These are phyloP conservation scores for Volvariella volvacea DNA, from an alignment of 1,284 basidiomycete genomes.

Conservation along the genomic window DNA sequence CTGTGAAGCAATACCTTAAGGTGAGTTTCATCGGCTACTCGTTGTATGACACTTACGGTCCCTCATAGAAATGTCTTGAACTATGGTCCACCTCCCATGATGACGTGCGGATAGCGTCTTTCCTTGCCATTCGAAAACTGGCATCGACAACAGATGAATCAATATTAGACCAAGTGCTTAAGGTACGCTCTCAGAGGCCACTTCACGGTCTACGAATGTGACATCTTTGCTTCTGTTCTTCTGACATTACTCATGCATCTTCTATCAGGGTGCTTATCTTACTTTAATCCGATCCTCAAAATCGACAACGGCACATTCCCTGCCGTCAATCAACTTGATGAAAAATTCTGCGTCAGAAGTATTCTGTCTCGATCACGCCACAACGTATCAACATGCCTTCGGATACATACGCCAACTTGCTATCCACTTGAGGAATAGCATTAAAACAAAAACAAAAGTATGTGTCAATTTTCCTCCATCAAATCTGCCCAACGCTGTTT, in stretches of 20 bases:
- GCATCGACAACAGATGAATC: slow-evolving; percentile 78
- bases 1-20: slow-evolving; percentile 82
- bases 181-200: slow-evolving; percentile 41
- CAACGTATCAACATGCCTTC: slow-evolving; percentile 93
- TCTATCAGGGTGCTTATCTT: slow-evolving; percentile 72
- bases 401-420: slow-evolving; percentile 96
- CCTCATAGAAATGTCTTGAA: slow-evolving; percentile 66
- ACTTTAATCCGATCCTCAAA: slow-evolving; percentile 79
- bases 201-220: neutral
- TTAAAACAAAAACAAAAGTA: slow-evolving; percentile 84
- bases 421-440: slow-evolving; percentile 86
- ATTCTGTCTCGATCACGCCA: slow-evolving; percentile 71
- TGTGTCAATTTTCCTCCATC: slow-evolving; percentile 10
- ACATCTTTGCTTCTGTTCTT: neutral
- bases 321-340: slow-evolving; percentile 95
- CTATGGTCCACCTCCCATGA: slow-evolving; percentile 81
- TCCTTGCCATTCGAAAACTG: slow-evolving; percentile 81
- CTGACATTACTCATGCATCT: neutral
- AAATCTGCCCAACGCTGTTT: neutral
- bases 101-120: slow-evolving; percentile 80
- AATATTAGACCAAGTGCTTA: slow-evolving; percentile 81
- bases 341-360: slow-evolving; percentile 96
- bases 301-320: slow-evolving; percentile 78
- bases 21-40: slow-evolving; percentile 28
- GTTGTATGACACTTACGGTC: neutral